Evolutionary conservation across 2,329 filamentous ascomycete species (phyloP).

Genomic region (Fusarium proliferatum): DNA sequence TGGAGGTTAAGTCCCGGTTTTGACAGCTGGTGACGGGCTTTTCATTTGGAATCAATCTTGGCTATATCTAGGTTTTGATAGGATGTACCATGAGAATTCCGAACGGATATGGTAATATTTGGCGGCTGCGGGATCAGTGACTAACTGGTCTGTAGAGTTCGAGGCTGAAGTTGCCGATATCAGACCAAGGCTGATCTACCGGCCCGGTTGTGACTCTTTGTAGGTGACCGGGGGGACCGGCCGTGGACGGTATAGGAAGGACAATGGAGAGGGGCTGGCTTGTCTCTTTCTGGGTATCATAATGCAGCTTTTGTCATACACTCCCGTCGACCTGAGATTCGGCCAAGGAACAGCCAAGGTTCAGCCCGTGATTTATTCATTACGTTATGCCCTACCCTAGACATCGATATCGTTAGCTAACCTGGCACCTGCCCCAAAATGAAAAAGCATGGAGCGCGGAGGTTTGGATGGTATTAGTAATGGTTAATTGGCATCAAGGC

Average conservation of each 20-base stretch:
- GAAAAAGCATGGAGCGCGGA: background rate
- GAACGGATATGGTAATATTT: background rate
- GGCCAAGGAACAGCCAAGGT: background rate
- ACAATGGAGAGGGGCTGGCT: conserved; percentile 12
- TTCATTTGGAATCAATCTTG: background rate
- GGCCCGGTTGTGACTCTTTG: conserved; percentile 25
- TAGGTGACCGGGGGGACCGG: conserved; percentile 11
- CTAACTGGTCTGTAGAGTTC: background rate
- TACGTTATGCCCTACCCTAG: background rate
- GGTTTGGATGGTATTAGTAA: background rate
- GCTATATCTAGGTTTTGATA: background rate
- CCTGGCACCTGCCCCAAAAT: background rate
- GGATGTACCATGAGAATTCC: background rate
- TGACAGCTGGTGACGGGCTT: background rate
- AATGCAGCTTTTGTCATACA: background rate
- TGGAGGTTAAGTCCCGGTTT: background rate
- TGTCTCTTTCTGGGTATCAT: background rate
- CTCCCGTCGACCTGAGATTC: background rate
- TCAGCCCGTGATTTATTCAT: background rate
- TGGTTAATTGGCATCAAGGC: background rate
- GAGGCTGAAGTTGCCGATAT: background rate
- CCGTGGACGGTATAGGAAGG: conserved; percentile 7
- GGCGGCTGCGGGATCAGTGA: background rate
- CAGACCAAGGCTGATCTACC: background rate
- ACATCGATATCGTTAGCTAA: background rate